phyloP scores from a whole-genome alignment of 306 rosid species.

The Castanea mollissima region DNA sequence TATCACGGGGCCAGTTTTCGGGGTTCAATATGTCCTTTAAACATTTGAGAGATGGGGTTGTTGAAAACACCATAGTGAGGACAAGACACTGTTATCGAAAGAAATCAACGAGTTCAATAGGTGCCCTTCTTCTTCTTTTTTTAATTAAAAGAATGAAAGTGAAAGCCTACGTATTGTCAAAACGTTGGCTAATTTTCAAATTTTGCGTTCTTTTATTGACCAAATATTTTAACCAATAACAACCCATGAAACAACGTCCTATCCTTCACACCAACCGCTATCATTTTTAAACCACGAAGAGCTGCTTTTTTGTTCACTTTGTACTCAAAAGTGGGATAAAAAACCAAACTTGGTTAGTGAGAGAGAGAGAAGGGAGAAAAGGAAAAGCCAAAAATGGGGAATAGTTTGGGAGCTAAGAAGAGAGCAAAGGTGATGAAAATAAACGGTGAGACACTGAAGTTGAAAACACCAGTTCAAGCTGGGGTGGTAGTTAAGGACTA shows the following conservation, averaged over 20 bases:
- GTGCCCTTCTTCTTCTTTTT: not conserved
- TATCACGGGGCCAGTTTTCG: constrained; percentile 20
- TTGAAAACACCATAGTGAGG: constrained; percentile 9
- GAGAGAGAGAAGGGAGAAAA: not conserved
- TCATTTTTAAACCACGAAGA: not conserved
- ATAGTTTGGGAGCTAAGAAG: constrained; percentile 64
- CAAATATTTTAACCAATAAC: constrained; percentile 20
- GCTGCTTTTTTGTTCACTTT: not conserved
- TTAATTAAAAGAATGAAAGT: constrained; percentile 17
- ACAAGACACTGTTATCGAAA: not conserved
- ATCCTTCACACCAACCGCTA: constrained; percentile 34
- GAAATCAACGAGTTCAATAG: not conserved
- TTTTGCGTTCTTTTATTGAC: constrained; percentile 73
- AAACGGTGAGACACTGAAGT: constrained; percentile 74
- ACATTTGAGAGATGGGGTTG: constrained; percentile 15
- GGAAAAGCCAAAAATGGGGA: constrained; percentile 52
- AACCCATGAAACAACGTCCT: constrained; percentile 32
- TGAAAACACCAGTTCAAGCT: constrained; percentile 55
- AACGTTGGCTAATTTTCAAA: constrained; percentile 27
- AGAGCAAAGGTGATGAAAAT: constrained; percentile 76
- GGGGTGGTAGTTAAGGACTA: constrained; percentile 52
- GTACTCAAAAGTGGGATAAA: not conserved
- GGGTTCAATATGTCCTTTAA: constrained; percentile 2
- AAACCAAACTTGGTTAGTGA: not conserved
- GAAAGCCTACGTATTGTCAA: constrained; percentile 36